phyloP scores from a whole-genome alignment of 106 monocot species.

The Dendrobium officinale region DNA sequence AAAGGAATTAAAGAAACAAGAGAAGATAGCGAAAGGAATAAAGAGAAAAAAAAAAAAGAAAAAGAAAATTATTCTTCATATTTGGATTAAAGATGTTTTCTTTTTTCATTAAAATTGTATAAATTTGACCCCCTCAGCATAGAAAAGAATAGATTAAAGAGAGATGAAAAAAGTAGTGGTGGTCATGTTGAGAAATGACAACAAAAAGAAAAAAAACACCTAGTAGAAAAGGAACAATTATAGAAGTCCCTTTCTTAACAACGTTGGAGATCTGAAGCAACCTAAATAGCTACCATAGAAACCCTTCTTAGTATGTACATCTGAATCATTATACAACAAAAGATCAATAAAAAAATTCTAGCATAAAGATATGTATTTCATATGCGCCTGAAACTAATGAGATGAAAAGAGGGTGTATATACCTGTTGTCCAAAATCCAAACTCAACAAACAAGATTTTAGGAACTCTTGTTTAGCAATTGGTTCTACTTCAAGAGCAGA shows the following conservation, averaged over 20 bases:
- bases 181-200: constrained; percentile 7
- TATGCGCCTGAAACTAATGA: background rate
- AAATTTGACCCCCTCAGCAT: background rate
- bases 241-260: constrained; percentile 82
- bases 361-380: background rate
- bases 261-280: constrained; percentile 64
- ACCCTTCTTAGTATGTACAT: constrained; percentile 93
- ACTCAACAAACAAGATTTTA: constrained; percentile 55
- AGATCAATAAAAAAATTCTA: background rate
- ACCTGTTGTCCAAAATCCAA: constrained; percentile 96
- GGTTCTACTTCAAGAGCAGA: constrained; percentile 89
- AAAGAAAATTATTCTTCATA: background rate
- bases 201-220: constrained; percentile 26
- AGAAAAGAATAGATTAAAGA: background rate
- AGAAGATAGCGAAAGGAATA: background rate
- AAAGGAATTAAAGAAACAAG: background rate
- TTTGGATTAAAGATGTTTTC: background rate
- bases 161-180: background rate
- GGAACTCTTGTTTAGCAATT: constrained; percentile 84
- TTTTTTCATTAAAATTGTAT: background rate
- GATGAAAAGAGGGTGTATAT: background rate
- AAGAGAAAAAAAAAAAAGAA: background rate
- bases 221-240: constrained; percentile 89
- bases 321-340: constrained; percentile 23
- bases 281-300: constrained; percentile 78